Evolutionary conservation across 2,329 filamentous ascomycete genomes (phyloP), one percentile per base, ranked within the genome.

Genomic region (Sarocladium brachiariae): DNA sequence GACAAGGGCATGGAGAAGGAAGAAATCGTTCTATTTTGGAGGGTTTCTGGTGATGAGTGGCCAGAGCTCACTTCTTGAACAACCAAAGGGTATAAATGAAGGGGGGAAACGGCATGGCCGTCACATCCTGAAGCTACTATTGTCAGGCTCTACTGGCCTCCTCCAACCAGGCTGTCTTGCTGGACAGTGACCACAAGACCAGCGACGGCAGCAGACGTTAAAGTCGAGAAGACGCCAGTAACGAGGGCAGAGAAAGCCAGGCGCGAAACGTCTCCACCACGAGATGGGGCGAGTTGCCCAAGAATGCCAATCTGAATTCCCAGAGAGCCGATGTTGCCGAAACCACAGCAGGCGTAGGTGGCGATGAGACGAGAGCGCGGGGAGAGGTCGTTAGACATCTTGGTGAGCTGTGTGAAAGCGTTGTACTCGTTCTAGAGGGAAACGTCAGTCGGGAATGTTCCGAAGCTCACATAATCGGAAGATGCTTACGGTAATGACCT

Each of bases 271-370:
- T 93, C 87, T 52, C 84, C 87, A 33, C 80, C 77, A 39, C 89
- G 81, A 3, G 75, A 74, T 1, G 89, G 89, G 0, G 87, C 84
- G 54, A 95, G 80, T 70, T 95, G 89, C 3, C 85, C 81, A 49
- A 95, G 76, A 52, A 95, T 88, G 72, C 89, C 89, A 54, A 95
- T 93, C 69, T 95, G 89, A 51, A 89, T 92, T 64, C 89, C 89
- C 45, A 95, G 78, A 25, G 88, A 92, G 50, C 87, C 86, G 58
- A 95, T 86, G 72, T 95, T 95, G 55, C 88, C 90, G 64, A 89
- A 89, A 23, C 81, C 81, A 68, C 89, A 95, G 56, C 91, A 78
- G 18, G 87, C 87, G 63, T 95, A 95, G 48, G 88, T 95, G 41
- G 86, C 87, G 61, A 95, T 95, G 57, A 95, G 77, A 41, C 77